Evolutionary conservation across 1,139 yeast species (phyloP).

Genomic region (Nakaseomyces uthaithaninus): DNA sequence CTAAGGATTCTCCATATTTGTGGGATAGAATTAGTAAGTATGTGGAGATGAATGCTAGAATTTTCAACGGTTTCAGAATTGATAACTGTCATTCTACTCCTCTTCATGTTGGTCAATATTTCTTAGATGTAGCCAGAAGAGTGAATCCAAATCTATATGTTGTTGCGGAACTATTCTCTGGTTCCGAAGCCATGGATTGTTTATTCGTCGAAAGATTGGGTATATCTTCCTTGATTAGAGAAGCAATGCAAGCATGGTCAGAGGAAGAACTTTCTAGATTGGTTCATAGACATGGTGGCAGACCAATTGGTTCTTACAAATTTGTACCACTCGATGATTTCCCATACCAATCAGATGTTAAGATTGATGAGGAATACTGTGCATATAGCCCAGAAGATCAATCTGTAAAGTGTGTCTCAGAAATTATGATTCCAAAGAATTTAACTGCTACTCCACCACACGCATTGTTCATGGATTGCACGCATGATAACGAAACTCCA

Average conservation of each 20-base stretch:
- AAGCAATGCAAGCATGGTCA: slow-evolving; percentile 95
- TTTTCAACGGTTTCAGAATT: slow-evolving; percentile 82
- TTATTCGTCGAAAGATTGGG: slow-evolving; percentile 86
- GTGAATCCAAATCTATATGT: slow-evolving; percentile 82
- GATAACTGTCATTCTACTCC: slow-evolving; percentile 98
- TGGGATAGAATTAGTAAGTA: slow-evolving; percentile 87
- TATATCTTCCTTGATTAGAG: slow-evolving; percentile 79
- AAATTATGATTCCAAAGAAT: slow-evolving; percentile 56
- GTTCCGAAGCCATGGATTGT: slow-evolving; percentile 85
- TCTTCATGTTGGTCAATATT: slow-evolving; percentile 81
- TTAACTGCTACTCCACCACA: slow-evolving; percentile 69
- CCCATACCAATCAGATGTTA: slow-evolving; percentile 51
- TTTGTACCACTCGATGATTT: slow-evolving; percentile 68
- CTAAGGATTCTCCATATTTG: slow-evolving; percentile 76
- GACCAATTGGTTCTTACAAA: slow-evolving; percentile 85
- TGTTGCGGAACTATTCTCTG: slow-evolving; percentile 90
- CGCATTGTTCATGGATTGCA: slow-evolving; percentile 94
- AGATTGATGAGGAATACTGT: slow-evolving; percentile 32
- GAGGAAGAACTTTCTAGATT: slow-evolving; percentile 79
- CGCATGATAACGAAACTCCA: slow-evolving; percentile 92
- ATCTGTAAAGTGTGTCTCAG: slow-evolving; percentile 38
- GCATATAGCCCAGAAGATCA: slow-evolving; percentile 20
- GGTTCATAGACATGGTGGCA: slow-evolving; percentile 88
- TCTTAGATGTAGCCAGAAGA: slow-evolving; percentile 79
- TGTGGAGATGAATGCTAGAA: slow-evolving; percentile 61